Base-by-base conservation (phyloP, 176 grass and related monocot species). In the Triticum monococcum region DNA sequence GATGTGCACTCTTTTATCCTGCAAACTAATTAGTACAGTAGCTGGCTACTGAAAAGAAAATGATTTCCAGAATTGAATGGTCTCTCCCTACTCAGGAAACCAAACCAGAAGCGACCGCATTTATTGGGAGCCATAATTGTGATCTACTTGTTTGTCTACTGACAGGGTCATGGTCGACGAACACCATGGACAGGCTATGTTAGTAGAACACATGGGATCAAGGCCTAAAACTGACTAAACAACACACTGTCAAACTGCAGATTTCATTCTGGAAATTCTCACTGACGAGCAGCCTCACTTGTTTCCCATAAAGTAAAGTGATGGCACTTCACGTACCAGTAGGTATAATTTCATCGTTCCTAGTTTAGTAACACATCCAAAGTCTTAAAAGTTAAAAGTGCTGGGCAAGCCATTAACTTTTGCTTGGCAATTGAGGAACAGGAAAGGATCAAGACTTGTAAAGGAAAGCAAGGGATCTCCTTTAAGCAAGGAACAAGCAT, bases 31-130 rank as follows among this genome's bases (percentile, higher is more conserved):
- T 60, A 90, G 69, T 78, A 83, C 72, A 75, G 72, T 48, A 75
- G 84, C 41, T 87, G 74, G 24, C 79, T 57, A 77, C 86, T 91
- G 86, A 91, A 86, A 88, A 64, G 46, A 68, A 84, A 91, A 91
- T 88, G 81, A 91, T 88, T 81, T 85, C 86, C 22, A 2, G 62
- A 78, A 91, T 85, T 91, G 82, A 91, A 88, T 91, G 79, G 86
- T 85, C 70, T 71, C 69, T 81, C 62, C 61, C 52, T 69, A 63
- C 76, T 20, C 71, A 88, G 70, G 70, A 91, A 80, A 91, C 48
- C 48, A 52, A 17, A 52, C 85, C 61, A 85, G 69, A 71, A 70
- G 81, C 38, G 2, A 81, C 77, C 86, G 65, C 82, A 91, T 91
- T 91, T 91, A 85, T 88, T 85, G 77, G 23, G n/a, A 62, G 77